Conservation (phyloP, 1,284 basidiomycete species). For the Rhodotorula sp. region DNA sequence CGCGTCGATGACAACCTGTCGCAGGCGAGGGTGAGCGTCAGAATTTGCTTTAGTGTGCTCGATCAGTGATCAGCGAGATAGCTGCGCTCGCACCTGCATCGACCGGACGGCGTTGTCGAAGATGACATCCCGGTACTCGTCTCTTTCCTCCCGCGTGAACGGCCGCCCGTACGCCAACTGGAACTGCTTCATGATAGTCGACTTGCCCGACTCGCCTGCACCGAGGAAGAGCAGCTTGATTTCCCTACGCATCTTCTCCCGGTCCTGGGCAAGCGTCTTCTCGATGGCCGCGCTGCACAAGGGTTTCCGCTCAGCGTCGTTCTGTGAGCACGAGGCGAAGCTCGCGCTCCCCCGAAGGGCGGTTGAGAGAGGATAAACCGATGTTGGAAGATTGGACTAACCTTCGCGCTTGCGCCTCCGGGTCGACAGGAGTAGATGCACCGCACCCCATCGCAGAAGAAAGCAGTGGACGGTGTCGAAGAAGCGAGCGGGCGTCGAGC, state of each 20-base stretch:
- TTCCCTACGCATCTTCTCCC: constrained; percentile 40
- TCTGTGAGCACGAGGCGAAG: no score
- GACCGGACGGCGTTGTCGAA: constrained; percentile 21
- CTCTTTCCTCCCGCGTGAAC: background rate
- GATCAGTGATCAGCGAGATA: no score
- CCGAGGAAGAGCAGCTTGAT: constrained; percentile 35
- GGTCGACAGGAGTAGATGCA: constrained; percentile 43
- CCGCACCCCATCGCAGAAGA: constrained; percentile 25
- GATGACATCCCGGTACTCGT: constrained; percentile 25
- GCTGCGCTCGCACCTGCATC: background rate
- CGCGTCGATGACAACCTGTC: constrained; percentile 15
- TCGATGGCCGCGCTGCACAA: constrained; percentile 45
- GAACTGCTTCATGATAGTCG: constrained; percentile 47
- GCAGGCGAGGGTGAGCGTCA: no score
- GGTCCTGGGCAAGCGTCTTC: constrained; percentile 46
- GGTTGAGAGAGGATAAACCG: no score
- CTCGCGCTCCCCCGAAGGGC: no score
- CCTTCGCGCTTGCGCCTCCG: constrained; percentile 46
- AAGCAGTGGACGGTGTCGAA: background rate
- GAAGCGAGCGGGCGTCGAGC: background rate
- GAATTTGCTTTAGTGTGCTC: no score
- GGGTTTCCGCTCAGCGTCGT: no score
- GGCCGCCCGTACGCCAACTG: constrained; percentile 15
- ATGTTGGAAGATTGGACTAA: background rate
- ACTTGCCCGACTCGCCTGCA: constrained; percentile 50